Percentiles rank a stretch among this genome's conserved stretches.
Conservation (phyloP, 345 rosid species). For the Chamaenerion angustifolium region DNA sequence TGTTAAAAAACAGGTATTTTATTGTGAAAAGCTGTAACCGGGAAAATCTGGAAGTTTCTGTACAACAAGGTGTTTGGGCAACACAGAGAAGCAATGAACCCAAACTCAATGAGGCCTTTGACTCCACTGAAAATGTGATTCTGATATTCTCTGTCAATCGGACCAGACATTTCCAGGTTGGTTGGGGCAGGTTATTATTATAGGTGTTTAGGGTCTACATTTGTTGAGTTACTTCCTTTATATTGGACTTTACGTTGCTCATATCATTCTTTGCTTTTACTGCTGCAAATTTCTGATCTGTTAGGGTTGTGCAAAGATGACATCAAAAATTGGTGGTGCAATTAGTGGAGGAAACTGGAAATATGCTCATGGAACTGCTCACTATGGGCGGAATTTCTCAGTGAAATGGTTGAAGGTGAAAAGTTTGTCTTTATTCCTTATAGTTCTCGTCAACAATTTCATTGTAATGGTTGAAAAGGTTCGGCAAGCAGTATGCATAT, state of each 20-base stretch:
- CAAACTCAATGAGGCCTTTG: conserved; percentile 94
- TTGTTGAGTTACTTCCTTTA: background rate
- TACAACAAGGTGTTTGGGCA: conserved; percentile 99
- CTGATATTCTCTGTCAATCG: conserved; percentile 91
- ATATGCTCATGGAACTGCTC: conserved; percentile 97
- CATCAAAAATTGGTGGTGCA: conserved; percentile 84
- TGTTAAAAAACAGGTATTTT: conserved; percentile 52
- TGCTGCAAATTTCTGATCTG: conserved; percentile 9
- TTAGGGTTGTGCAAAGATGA: conserved; percentile 99
- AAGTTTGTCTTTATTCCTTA: background rate
- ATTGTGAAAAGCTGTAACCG: conserved; percentile 94
- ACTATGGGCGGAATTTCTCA: conserved; percentile 92
- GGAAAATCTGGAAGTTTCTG: conserved; percentile 93
- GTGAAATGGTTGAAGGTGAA: conserved; percentile 95
- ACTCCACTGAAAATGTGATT: conserved; percentile 79
- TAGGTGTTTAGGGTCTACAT: background rate
- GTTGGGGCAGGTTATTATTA: conserved; percentile 1
- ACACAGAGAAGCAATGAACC: conserved; percentile 99
- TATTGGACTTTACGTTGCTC: background rate
- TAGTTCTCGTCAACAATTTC: too few relatives aligned
- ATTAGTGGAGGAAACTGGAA: conserved; percentile 93
- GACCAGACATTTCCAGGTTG: conserved; percentile 94
- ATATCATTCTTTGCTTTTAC: background rate
- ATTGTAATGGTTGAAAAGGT: too few relatives aligned
- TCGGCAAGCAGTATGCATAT: too few relatives aligned